phyloP scores from a whole-genome alignment of 148 eudicot genomes.

The Silene latifolia region DNA sequence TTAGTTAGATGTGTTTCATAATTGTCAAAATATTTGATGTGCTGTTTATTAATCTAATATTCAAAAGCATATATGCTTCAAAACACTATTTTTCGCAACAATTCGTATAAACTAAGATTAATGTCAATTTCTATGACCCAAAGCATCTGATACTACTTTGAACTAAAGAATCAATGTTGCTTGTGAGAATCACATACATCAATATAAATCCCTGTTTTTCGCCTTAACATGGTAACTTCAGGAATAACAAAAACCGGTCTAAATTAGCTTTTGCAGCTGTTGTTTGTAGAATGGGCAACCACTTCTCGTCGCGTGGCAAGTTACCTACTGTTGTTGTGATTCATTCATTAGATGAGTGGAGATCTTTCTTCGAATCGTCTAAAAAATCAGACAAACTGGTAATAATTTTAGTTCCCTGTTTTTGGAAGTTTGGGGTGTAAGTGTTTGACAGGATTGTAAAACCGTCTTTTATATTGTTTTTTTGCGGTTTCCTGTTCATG shows the following conservation, averaged over 20 bases:
- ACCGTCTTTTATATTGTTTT: not conserved
- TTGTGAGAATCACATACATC: not conserved
- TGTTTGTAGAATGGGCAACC: slow-evolving; percentile 22
- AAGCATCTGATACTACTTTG: slow-evolving; percentile 9
- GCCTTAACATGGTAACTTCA: slow-evolving; percentile 5
- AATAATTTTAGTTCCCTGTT: not conserved
- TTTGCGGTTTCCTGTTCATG: too few species aligned
- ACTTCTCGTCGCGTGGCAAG: not conserved
- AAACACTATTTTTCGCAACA: not conserved
- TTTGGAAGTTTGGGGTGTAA: too few species aligned
- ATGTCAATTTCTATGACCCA: slow-evolving; percentile 18
- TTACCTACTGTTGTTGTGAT: slow-evolving; percentile 12
- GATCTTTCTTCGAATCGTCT: slow-evolving; percentile 22
- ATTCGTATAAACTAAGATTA: slow-evolving; percentile 7
- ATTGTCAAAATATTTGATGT: not conserved
- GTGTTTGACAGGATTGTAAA: not conserved
- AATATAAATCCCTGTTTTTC: slow-evolving; percentile 7
- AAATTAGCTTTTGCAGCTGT: too few species aligned
- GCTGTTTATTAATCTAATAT: not conserved
- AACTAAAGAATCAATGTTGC: not conserved
- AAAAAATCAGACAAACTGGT: slow-evolving; percentile 55
- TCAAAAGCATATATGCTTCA: slow-evolving; percentile 4
- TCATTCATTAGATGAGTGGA: slow-evolving; percentile 29
- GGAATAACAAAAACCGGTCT: not conserved
- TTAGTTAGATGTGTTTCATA: not conserved